Percentiles rank a stretch among this genome's conserved stretches.
phyloP scores from a whole-genome alignment of 805 yeast genomes.

The Cyberlindnera subsufficiens region DNA sequence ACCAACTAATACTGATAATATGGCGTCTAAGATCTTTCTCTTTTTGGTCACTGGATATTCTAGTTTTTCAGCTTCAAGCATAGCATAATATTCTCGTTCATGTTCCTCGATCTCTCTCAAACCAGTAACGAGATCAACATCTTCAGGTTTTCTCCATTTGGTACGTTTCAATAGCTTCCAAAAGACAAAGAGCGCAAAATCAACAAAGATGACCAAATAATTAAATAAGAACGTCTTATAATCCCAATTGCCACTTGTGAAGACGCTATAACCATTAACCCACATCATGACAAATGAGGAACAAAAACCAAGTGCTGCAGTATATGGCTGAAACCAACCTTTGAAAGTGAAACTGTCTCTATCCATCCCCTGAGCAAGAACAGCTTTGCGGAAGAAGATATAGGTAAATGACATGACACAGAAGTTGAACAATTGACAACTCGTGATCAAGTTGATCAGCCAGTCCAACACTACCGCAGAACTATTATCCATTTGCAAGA shows the following conservation, averaged over 20 bases:
- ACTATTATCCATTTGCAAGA: constrained; percentile 54
- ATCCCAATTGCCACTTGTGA: constrained; percentile 62
- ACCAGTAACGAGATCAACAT: constrained; percentile 50
- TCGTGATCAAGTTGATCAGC: constrained; percentile 68
- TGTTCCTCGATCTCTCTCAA: constrained; percentile 55
- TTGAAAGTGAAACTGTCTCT: constrained; percentile 41
- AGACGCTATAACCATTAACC: constrained; percentile 65
- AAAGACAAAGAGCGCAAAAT: constrained; percentile 37
- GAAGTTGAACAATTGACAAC: constrained; percentile 61
- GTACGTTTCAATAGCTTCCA: constrained; percentile 51
- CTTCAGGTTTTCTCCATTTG: constrained; percentile 36
- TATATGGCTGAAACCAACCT: constrained; percentile 56
- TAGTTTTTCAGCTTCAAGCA: constrained; percentile 18
- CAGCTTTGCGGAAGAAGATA: constrained; percentile 56
- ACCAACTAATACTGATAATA: constrained; percentile 18
- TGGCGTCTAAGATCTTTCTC: constrained; percentile 10
- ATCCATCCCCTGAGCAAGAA: constrained; percentile 45
- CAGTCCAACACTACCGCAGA: constrained; percentile 64
- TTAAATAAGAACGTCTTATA: constrained; percentile 57
- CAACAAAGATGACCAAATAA: constrained; percentile 66
- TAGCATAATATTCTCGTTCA: constrained; percentile 28
- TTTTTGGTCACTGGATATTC: constrained; percentile 15
- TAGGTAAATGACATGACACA: constrained; percentile 52
- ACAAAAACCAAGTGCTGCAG: constrained; percentile 42
- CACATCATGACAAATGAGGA: constrained; percentile 46